These are phyloP conservation scores for Solanum medicagineum DNA, from an alignment of 257 asterid genomes.

Conservation along the genomic window DNA sequence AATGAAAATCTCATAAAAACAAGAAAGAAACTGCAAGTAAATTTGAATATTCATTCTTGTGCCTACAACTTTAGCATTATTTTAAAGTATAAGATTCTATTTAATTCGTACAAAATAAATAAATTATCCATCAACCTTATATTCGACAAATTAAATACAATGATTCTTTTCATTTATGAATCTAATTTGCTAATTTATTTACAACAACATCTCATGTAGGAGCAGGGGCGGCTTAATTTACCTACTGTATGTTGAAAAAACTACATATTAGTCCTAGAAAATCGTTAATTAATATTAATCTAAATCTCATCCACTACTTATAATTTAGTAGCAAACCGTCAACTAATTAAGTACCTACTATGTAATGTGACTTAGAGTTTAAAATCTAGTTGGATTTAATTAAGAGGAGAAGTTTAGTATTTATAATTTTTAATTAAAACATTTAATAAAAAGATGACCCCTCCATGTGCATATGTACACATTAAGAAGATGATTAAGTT, in stretches of 20 bases:
- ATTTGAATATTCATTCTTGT: neutral
- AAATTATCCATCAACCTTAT: neutral
- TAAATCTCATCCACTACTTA: neutral
- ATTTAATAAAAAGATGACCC: neutral
- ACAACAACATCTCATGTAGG: neutral
- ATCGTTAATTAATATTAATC: neutral
- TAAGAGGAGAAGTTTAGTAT: neutral
- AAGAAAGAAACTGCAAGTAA: neutral
- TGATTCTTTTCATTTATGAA: neutral
- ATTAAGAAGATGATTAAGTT: conserved; percentile 5
- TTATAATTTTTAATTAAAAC: neutral
- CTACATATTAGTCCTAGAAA: neutral
- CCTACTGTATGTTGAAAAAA: neutral
- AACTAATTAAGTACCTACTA: neutral
- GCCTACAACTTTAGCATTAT: neutral
- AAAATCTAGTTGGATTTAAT: neutral
- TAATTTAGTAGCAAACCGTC: neutral
- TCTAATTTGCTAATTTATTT: neutral
- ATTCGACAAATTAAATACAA: neutral
- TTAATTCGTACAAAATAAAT: neutral
- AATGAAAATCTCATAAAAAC: too few relatives aligned
- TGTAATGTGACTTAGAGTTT: neutral
- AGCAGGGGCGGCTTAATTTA: neutral
- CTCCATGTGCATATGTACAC: conserved; percentile 29
- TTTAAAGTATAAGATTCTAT: neutral